Conservation (phyloP, 2,329 filamentous ascomycete species). For the Colletotrichum coccodes region DNA sequence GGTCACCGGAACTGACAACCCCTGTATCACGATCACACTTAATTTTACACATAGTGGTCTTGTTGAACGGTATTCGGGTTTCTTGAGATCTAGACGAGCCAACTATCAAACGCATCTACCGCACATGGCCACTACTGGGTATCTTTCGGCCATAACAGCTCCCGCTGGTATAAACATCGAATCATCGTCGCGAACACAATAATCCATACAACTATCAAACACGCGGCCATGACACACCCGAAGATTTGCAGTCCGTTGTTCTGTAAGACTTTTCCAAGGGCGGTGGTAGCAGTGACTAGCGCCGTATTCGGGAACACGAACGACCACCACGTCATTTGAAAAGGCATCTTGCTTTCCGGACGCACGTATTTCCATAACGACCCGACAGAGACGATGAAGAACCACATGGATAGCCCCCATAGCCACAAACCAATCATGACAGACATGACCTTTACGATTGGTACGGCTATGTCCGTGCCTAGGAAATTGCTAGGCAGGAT, state of each 20-base stretch:
- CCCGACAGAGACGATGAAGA: conserved; percentile 83
- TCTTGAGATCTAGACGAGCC: not conserved
- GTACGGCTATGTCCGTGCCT: conserved; percentile 51
- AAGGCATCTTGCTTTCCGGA: conserved; percentile 69
- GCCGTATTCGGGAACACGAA: conserved; percentile 87
- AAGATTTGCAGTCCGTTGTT: conserved; percentile 71
- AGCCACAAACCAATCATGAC: conserved; percentile 80
- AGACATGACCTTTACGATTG: conserved; percentile 58
- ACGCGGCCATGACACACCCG: conserved; percentile 73
- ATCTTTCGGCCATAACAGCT: conserved; percentile 83
- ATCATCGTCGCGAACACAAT: conserved; percentile 78
- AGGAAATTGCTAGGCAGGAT: conserved; percentile 57
- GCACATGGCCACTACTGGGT: conserved; percentile 16
- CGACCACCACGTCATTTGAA: conserved; percentile 88
- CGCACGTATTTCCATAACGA: conserved; percentile 76
- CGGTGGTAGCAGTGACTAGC: conserved; percentile 78
- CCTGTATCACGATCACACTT: not conserved
- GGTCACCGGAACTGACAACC: not conserved
- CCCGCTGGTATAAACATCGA: conserved; percentile 69
- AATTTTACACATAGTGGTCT: not conserved
- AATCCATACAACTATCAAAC: conserved; percentile 74
- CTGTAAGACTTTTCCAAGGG: conserved; percentile 71
- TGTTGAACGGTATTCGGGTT: not conserved
- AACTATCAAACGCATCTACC: not conserved
- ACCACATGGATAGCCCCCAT: conserved; percentile 86